Conservation (phyloP, 2,329 filamentous ascomycete species). For the Colletotrichum sp. region DNA sequence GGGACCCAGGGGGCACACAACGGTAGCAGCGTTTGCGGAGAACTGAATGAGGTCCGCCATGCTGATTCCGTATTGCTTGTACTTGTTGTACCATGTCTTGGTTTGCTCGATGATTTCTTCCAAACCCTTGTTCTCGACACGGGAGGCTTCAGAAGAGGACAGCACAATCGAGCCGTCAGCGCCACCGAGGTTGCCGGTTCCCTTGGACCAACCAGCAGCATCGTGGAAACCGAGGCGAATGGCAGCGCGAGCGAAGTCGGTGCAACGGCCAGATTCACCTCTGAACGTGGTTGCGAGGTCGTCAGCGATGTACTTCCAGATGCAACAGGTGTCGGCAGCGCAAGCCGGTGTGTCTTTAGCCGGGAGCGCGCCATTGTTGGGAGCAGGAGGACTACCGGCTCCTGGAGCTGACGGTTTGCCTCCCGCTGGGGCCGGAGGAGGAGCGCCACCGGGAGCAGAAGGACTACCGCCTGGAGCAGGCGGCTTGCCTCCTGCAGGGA, state of each 20-base stretch:
- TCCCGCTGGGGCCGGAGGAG: neutral
- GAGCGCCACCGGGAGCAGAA: neutral
- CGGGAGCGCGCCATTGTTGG: conserved; percentile 7
- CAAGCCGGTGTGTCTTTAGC: conserved; percentile 31
- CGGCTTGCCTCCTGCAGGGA: neutral
- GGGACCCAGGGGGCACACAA: conserved; percentile 49
- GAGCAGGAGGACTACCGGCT: neutral
- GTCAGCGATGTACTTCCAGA: conserved; percentile 46
- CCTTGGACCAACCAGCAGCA: conserved; percentile 46
- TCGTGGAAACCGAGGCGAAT: conserved; percentile 55
- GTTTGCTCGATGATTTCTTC: conserved; percentile 45
- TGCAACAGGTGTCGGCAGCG: conserved; percentile 43
- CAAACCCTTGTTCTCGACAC: conserved; percentile 51
- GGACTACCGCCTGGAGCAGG: neutral
- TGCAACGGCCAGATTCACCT: conserved; percentile 43
- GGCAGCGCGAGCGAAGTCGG: conserved; percentile 44
- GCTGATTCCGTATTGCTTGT: conserved; percentile 39
- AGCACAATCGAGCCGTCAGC: conserved; percentile 51
- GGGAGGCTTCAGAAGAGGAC: conserved; percentile 36
- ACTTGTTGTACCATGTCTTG: conserved; percentile 43
- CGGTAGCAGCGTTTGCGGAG: conserved; percentile 52
- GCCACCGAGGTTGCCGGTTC: conserved; percentile 38
- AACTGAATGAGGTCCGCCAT: conserved; percentile 62
- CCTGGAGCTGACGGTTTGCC: neutral
- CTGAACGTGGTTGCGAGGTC: conserved; percentile 40